A percentile compares a stretch with the other conserved stretches of the same genome.
Conservation (phyloP, 768 basidiomycete species). For the Kwoniella shandongensis region DNA sequence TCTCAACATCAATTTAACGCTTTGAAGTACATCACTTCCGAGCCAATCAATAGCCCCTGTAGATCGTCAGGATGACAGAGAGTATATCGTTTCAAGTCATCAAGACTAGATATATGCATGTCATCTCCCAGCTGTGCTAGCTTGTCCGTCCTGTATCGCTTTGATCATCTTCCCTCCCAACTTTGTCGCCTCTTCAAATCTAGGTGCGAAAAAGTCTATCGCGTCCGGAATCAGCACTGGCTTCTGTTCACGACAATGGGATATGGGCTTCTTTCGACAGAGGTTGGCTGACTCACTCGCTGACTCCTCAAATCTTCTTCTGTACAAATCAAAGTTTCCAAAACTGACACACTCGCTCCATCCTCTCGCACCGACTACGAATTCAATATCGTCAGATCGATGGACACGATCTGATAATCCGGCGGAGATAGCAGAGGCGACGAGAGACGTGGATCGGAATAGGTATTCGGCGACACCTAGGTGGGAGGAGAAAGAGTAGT, state of each 20-base stretch:
- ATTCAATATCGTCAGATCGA: constrained; percentile 87
- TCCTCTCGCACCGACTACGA: constrained; percentile 85
- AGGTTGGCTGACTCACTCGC: constrained; percentile 52
- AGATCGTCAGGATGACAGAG: too few species aligned
- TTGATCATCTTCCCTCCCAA: constrained; percentile 87
- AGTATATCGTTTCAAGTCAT: too few species aligned
- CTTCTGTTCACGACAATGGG: too few species aligned
- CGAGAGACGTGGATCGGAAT: constrained; percentile 66
- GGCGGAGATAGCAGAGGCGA: constrained; percentile 71
- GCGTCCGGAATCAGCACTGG: too few species aligned
- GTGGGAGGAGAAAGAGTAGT: neutral
- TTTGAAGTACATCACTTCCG: too few species aligned
- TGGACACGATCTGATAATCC: constrained; percentile 75
- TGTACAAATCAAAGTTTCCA: constrained; percentile 86
- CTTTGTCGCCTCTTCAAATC: constrained; percentile 81
- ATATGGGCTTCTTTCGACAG: too few species aligned
- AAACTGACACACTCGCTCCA: constrained; percentile 96
- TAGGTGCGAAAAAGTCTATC: constrained; percentile 74
- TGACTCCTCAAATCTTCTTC: constrained; percentile 74
- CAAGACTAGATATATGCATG: too few species aligned
- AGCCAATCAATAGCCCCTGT: too few species aligned
- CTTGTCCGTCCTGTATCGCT: constrained; percentile 59
- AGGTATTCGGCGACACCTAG: constrained; percentile 85
- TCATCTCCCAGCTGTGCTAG: neutral
- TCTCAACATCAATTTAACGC: too few species aligned